A percentile compares a stretch with the other conserved stretches of the same genome.
These are phyloP conservation scores for Ogataea salicorniae DNA, from an alignment of 805 yeast genomes.

Conservation along the genomic window DNA sequence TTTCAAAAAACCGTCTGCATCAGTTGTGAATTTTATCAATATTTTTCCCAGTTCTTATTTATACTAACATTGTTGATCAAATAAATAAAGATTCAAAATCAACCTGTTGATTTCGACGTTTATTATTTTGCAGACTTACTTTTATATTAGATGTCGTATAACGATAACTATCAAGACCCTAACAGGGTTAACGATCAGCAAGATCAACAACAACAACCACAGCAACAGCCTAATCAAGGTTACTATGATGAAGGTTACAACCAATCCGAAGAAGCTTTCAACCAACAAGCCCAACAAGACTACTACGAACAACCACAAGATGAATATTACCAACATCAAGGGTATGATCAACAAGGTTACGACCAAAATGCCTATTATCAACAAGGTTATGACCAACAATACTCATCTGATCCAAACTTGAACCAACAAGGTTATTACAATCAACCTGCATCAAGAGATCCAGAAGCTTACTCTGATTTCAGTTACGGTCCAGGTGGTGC, in stretches of 20 bases:
- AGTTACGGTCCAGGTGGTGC: conserved; percentile 57
- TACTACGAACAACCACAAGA: conserved; percentile 17
- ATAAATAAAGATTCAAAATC: no score
- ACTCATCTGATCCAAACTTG: conserved; percentile 28
- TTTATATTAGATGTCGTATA: conserved; percentile 48
- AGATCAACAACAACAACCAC: conserved; percentile 10
- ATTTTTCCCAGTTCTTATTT: no score
- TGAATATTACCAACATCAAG: conserved; percentile 14
- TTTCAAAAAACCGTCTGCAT: no score
- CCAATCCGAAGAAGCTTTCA: conserved; percentile 21
- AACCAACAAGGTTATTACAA: conserved; percentile 47
- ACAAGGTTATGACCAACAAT: conserved; percentile 49
- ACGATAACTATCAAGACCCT: conserved; percentile 46
- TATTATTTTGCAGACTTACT: no score
- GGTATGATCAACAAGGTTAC: conserved; percentile 36
- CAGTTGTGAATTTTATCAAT: no score
- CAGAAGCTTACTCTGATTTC: conserved; percentile 57
- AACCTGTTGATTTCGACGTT: no score
- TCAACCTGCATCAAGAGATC: conserved; percentile 45
- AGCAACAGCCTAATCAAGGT: conserved; percentile 12
- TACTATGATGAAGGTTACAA: conserved; percentile 26
- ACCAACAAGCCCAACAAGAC: conserved; percentile 24
- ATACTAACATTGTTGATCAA: no score
- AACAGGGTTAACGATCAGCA: conserved; percentile 20
- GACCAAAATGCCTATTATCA: conserved; percentile 30